Percentiles rank a stretch among this genome's conserved stretches.
These are phyloP conservation scores for Colletotrichum somersetense DNA, from an alignment of 2,329 filamentous ascomycete species.

Conservation along the genomic window DNA sequence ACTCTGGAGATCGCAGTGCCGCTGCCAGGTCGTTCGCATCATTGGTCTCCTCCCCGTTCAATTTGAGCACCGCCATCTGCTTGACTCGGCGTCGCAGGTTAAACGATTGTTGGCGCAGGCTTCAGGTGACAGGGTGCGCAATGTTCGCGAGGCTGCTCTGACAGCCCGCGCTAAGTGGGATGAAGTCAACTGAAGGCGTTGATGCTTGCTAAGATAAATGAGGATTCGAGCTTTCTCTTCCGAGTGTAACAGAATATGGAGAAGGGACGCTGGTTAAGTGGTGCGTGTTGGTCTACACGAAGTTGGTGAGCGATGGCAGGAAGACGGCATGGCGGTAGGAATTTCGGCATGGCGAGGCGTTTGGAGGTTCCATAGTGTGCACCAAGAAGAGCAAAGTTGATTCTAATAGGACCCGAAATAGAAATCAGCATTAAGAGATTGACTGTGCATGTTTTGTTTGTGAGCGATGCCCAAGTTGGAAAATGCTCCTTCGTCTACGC, in stretches of 20 bases:
- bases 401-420: neutral
- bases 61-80: constrained; percentile 62
- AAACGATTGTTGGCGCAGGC: constrained; percentile 62
- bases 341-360: constrained; percentile 31
- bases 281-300: neutral
- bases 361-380: constrained; percentile 1
- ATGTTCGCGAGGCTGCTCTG: constrained; percentile 64
- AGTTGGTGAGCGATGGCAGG: neutral
- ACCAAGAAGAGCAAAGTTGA: constrained; percentile 4
- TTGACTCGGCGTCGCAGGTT: constrained; percentile 59
- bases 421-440: neutral
- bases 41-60: constrained; percentile 60
- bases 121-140: constrained; percentile 66
- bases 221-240: neutral
- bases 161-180: constrained; percentile 64
- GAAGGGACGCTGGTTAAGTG: neutral
- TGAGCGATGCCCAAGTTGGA: neutral
- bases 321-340: constrained; percentile 12
- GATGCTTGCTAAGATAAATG: neutral
- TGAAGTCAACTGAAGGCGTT: constrained; percentile 46
- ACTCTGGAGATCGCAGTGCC: constrained; percentile 49
- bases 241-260: neutral
- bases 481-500: neutral
- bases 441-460: neutral
- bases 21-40: constrained; percentile 62